A percentile compares a stretch with the other conserved stretches of the same genome.
phyloP scores from a whole-genome alignment of 176 grass and related monocot species.

The Triticum dicoccoides region DNA sequence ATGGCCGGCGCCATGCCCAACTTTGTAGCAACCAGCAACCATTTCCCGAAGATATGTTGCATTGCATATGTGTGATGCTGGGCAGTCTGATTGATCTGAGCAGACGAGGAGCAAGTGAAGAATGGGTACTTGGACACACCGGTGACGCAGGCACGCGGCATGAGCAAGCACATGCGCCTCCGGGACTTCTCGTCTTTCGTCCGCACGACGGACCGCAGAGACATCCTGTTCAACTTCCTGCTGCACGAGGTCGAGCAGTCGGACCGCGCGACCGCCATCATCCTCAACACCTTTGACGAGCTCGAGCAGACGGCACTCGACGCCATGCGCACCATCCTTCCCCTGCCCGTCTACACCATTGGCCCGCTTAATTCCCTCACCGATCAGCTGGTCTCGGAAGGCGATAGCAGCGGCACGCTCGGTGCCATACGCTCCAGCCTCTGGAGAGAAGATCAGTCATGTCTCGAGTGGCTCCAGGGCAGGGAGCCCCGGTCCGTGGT shows the following conservation, averaged over 20 bases:
- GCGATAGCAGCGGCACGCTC: not conserved
- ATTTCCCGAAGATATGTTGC: no score
- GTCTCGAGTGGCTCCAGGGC: constrained; percentile 35
- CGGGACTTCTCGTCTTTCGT: not conserved
- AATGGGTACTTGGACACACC: not conserved
- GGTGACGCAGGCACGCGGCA: not conserved
- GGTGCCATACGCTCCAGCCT: not conserved
- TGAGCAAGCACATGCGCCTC: not conserved
- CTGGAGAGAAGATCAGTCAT: constrained; percentile 8
- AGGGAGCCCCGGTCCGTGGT: constrained; percentile 22
- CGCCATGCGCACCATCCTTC: not conserved
- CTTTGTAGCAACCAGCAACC: no score
- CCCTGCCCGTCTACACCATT: not conserved
- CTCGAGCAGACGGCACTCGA: not conserved
- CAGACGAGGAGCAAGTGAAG: not conserved
- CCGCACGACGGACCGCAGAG: not conserved
- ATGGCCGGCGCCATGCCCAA: no score
- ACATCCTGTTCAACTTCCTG: not conserved
- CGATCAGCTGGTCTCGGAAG: not conserved
- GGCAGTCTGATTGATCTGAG: not conserved
- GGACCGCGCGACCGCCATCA: not conserved
- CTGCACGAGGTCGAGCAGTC: not conserved
- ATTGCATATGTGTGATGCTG: no score
- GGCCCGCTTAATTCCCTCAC: not conserved
- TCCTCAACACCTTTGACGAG: not conserved